Conservation (phyloP, 495 filamentous ascomycete genomes). For the Polyplosphaeria fusca region DNA sequence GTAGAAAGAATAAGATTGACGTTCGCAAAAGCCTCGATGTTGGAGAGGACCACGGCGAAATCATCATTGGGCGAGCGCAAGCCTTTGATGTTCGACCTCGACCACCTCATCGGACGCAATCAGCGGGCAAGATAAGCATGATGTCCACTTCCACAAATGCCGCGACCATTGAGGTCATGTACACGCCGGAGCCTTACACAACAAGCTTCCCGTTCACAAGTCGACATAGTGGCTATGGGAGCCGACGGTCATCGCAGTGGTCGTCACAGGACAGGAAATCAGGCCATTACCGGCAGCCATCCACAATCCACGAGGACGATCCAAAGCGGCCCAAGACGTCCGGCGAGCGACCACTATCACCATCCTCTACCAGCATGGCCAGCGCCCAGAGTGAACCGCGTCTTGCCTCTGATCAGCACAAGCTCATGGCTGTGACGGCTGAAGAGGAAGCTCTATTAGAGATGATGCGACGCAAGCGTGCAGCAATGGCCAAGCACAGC, state of each 20-base stretch:
- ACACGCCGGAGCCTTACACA: conserved; percentile 23
- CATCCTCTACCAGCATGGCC: conserved; percentile 15
- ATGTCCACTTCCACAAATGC: conserved; percentile 26
- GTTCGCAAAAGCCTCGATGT: conserved; percentile 21
- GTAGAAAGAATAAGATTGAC: background rate
- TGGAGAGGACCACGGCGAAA: conserved; percentile 17
- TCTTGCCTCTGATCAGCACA: conserved; percentile 33
- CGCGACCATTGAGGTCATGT: conserved; percentile 33
- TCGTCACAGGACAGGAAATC: conserved; percentile 12
- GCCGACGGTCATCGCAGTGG: conserved; percentile 13
- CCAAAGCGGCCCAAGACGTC: conserved; percentile 18
- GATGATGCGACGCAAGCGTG: conserved; percentile 73
- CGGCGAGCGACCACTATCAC: conserved; percentile 12
- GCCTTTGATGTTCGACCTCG: conserved; percentile 33
- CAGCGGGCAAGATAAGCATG: conserved; percentile 20
- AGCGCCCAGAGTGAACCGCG: conserved; percentile 25
- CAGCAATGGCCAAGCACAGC: conserved; percentile 69
- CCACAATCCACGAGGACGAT: conserved; percentile 30
- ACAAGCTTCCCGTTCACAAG: conserved; percentile 6
- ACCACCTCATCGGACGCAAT: conserved; percentile 7
- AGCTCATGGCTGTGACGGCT: conserved; percentile 78
- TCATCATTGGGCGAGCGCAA: conserved; percentile 34
- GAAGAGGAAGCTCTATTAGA: conserved; percentile 83
- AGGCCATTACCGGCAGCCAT: conserved; percentile 29
- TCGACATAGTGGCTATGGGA: conserved; percentile 4